Evolutionary conservation across 768 basidiomycete genomes (phyloP), one percentile per base, ranked within the genome.

Genomic region (Suillus clintonianus): DNA sequence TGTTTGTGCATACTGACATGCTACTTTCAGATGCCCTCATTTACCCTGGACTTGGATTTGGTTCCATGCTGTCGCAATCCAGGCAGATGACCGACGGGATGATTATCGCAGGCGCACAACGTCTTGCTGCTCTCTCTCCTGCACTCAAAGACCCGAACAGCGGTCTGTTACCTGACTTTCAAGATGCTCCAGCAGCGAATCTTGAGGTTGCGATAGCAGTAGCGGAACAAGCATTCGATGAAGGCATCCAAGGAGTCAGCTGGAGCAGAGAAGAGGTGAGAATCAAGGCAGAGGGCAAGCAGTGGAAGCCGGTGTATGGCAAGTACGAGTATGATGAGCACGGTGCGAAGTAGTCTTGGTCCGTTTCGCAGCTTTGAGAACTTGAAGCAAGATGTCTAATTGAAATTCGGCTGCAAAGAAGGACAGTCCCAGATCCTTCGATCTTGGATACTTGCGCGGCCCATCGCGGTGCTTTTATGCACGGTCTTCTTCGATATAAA

Each of bases 11-110:
- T 37, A 19, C 37, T 37, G 10, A 61, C 24, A 37, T 15, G 13
- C 41, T 19, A 8, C 45, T 13, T 42, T 13, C 47, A 86, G 85
- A 92, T 69, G 89, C 90, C 0, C 80, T 94, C 7, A 89, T 95
- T 57, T 95, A 94, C 74, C 93, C 94, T 4, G 94, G 92, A 30
- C 83, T 95, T 37, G 93, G 92, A 8, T 88, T 92, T 64, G 94
- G 94, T 41, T 83, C 91, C 43, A 87, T 95, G 69, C 78, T 94
- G 30, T 79, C 86, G 11, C 79, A 87, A 64, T 86, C 91, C 0
- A 80, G 83, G 6, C 76, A 71, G 9, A 81, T 96, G 68, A 89
- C 91, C 1, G 91, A 94, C 74, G 85, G 82, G n/a, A 95, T 96
- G 94, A 90, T 96, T 73, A 87, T 94, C 45, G 90, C 90, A 3